Base-by-base conservation (phyloP, 1,284 basidiomycete genomes). In the Boletus sp. region DNA sequence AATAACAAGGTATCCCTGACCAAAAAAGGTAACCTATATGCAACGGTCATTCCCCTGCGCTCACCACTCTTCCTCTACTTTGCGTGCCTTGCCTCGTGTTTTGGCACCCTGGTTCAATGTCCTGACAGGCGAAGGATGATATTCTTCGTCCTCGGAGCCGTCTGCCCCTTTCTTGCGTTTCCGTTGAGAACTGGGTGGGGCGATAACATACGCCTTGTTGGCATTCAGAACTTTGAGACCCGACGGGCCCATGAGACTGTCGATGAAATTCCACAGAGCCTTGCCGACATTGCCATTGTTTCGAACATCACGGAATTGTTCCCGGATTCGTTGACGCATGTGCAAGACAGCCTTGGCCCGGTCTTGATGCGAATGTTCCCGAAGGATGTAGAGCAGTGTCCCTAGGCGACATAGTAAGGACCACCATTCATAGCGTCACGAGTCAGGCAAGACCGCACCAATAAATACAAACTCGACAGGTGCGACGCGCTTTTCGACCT, bases 381-480 rank as follows among this genome's bases (percentile, higher is more conserved):
- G 78, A 59, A 88, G 76, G 4, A 83, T 70, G 67, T 76, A 90
- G 7, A 90, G 72, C 4, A 90, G 65, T 11, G 88, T 82, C 55
- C 86, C 87, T 89, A 52, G 31, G 48, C 1, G 31, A 35, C 31
- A 10, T n/a, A 17, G 30, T 63, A 47, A 56, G 49, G 37, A 55
- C n/a, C 37, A 31, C 50, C 55, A 31, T n/a, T 10, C 52, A 21
- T 27, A 25, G 50, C 21, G 37, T 38, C 35, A 52, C 52, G 10
- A 27, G 14, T 55, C 52, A 51, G 46, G 27, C 37, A 48, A 30
- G 55, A 31, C 27, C 60, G 52, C 65, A 88, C 89, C 89, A 40
- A 89, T 84, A 74, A 88, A 91, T 30, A 89, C 82, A 69, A 91
- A 91, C 71, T 91, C 89, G 14, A 86, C 83, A 2, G 90, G 90